Evolutionary conservation across 208 protist species (phyloP).

Genomic region (Leishmania martiniquensis): DNA sequence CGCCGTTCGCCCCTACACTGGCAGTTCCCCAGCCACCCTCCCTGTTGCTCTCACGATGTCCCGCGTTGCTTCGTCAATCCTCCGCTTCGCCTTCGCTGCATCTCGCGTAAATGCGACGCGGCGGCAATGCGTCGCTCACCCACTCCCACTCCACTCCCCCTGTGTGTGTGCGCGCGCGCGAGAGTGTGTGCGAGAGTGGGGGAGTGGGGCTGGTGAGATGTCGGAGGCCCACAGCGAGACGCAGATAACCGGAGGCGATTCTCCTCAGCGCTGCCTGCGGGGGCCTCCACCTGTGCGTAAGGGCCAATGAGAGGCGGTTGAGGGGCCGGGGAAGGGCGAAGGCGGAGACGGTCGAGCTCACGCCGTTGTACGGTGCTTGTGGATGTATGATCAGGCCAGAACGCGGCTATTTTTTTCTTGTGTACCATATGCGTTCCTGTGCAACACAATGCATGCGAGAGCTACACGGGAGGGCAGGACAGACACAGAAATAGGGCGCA

Average conservation of each 20-base stretch:
- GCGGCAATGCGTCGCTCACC: neutral
- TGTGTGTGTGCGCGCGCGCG: neutral
- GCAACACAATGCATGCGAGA: neutral
- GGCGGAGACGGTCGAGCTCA: too few species aligned
- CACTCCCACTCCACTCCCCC: neutral
- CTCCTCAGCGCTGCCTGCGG: neutral
- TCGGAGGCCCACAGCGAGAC: too few species aligned
- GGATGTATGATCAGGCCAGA: neutral
- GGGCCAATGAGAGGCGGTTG: neutral
- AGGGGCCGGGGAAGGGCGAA: neutral
- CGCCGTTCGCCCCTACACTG: too few species aligned
- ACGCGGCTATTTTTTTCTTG: too few species aligned
- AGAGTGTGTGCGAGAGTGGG: too few species aligned
- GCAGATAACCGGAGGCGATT: too few species aligned
- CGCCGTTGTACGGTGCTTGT: neutral
- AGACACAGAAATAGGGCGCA: neutral
- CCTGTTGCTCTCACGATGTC: neutral
- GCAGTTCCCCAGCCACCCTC: too few species aligned
- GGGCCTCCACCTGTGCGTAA: neutral
- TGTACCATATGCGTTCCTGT: neutral
- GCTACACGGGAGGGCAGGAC: neutral
- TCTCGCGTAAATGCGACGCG: neutral
- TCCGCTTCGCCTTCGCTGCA: neutral
- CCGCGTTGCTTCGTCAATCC: neutral
- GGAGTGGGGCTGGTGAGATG: too few species aligned